A percentile compares a stretch with the other conserved stretches of the same genome.
These are phyloP conservation scores for Pseudogymnoascus sp. DNA, from an alignment of 2,329 filamentous ascomycete species.

Conservation along the genomic window DNA sequence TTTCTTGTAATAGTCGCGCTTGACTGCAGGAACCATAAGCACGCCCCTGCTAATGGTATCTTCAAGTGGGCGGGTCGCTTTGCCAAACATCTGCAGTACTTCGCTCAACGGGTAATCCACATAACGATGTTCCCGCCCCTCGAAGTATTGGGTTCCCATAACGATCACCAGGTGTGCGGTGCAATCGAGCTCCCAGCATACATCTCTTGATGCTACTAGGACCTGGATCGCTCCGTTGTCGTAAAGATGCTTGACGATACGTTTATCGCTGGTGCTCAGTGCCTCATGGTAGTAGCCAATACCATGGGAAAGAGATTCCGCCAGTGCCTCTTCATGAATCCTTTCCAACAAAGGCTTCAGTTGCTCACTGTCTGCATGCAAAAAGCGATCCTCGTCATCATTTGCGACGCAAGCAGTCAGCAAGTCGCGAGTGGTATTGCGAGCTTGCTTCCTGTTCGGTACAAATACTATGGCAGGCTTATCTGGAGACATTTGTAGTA, in stretches of 20 bases:
- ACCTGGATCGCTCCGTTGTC: conserved; percentile 64
- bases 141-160: conserved; percentile 97
- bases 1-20: conserved; percentile 97
- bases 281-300: conserved; percentile 98
- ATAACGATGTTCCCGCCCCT: conserved; percentile 93
- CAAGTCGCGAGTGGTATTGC: conserved; percentile 77
- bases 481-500: conserved; percentile 78
- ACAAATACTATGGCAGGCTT: conserved; percentile 91
- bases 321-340: conserved; percentile 77
- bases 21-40: conserved; percentile 91
- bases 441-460: conserved; percentile 85
- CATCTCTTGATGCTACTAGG: conserved; percentile 70
- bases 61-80: conserved; percentile 68
- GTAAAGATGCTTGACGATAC: conserved; percentile 88
- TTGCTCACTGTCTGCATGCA: conserved; percentile 76
- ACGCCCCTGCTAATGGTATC: conserved; percentile 82
- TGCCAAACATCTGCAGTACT: conserved; percentile 95
- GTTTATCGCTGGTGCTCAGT: conserved; percentile 77
- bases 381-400: conserved; percentile 87
- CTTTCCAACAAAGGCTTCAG: conserved; percentile 73
- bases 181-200: conserved; percentile 89
- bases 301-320: conserved; percentile 84
- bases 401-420: conserved; percentile 80
- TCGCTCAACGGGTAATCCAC: conserved; percentile 93
- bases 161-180: conserved; percentile 86